Evolutionary conservation across 2,329 filamentous ascomycete genomes (phyloP), one percentile per base, ranked within the genome.

Genomic region (Diatrype stigma): DNA sequence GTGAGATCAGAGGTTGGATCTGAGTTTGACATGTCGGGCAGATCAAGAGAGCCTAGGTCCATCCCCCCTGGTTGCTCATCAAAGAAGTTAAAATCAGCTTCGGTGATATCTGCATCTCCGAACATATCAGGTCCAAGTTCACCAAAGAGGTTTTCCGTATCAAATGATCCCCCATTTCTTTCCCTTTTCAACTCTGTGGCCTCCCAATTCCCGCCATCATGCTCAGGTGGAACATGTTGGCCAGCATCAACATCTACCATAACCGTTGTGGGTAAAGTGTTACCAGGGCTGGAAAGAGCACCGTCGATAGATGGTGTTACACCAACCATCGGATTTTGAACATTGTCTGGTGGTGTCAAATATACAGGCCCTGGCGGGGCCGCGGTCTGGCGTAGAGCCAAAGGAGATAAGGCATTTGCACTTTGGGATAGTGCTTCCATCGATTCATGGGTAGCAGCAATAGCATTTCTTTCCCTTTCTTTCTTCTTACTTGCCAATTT

Each of bases 61-160:
- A 69, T 66, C 11, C 67, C 69, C 2, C 66, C 73, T 3, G 78
- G 74, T 23, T 78, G 70, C 54, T 87, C 84, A 60, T 93, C 88
- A 59, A 93, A 93, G 67, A 92, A 93, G 64, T 81, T 89, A 65
- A 93, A 93, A 63, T 94, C 89, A 6, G 84, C 88, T 59, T 94
- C 89, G 1, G 86, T 91, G n/a, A 93, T 77, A 57, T 84, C 81
- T 55, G 82, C 79, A n/a, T 84, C 81, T n/a, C 79, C 84, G 67
- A 89, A 90, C 58, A 86, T 80, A 57, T 89, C 85, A 8, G 79
- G 81, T 12, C 84, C 84, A 57, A 88, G 75, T 49, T 89, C 86
- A 19, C 79, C 85, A 61, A 89, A 89, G 5, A 90, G 71, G 59
- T 86, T 76, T 28, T 81, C 80, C 8, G 77, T 72, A 22, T 78